Evolutionary conservation across 2,329 filamentous ascomycete species (phyloP).

Genomic region (Clonostachys sp.): DNA sequence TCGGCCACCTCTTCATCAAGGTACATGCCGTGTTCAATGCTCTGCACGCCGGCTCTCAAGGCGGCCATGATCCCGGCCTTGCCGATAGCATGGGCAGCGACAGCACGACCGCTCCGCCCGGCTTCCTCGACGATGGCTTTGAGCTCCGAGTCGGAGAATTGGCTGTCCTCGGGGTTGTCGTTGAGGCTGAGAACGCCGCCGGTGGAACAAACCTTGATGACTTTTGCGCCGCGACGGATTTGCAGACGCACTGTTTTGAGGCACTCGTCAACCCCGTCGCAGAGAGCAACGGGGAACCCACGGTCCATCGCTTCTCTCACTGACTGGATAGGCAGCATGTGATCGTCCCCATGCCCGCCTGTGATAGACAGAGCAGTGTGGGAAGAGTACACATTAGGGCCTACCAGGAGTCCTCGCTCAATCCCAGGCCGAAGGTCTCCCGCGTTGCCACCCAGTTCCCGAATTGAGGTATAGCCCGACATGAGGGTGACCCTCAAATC

Average conservation of each 20-base stretch:
- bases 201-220: constrained; percentile 40
- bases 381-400: constrained; percentile 40
- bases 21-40: constrained; percentile 43
- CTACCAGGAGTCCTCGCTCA: constrained; percentile 31
- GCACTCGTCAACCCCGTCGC: constrained; percentile 41
- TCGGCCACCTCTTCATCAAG: constrained; percentile 36
- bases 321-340: constrained; percentile 24
- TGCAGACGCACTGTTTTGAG: constrained; percentile 32
- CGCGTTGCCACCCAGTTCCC: constrained; percentile 39
- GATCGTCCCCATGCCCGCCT: constrained; percentile 40
- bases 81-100: constrained; percentile 38
- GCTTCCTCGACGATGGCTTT: constrained; percentile 37
- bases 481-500: constrained; percentile 34
- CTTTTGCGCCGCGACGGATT: constrained; percentile 37
- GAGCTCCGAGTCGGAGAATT: constrained; percentile 38
- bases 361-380: constrained; percentile 35
- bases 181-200: constrained; percentile 37
- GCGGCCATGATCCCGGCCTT: constrained; percentile 40
- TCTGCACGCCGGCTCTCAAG: constrained; percentile 34
- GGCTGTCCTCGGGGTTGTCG: constrained; percentile 34
- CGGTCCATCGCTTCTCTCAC: constrained; percentile 21
- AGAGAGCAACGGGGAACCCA: constrained; percentile 24
- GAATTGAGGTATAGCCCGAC: constrained; percentile 41
- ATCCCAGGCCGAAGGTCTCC: constrained; percentile 33
- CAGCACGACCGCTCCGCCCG: constrained; percentile 25